Conservation (phyloP, 2,329 filamentous ascomycete species). For the Stemphylium vesicarium region DNA sequence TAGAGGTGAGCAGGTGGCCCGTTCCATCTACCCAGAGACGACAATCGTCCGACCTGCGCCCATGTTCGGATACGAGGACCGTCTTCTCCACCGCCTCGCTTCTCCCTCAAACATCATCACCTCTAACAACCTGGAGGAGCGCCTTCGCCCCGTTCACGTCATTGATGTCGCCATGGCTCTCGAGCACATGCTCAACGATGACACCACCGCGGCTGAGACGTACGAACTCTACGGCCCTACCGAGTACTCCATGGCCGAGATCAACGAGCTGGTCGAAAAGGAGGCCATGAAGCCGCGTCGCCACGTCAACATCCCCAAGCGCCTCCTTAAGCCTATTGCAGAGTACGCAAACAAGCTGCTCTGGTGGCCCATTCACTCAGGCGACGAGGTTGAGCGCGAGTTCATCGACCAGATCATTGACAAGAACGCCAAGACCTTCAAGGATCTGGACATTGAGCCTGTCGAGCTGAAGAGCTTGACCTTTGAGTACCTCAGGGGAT, state of each 20-base stretch:
- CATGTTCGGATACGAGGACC: slow-evolving; percentile 94
- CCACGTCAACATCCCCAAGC: slow-evolving; percentile 90
- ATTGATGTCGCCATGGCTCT: slow-evolving; percentile 90
- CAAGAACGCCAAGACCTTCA: slow-evolving; percentile 89
- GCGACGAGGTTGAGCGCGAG: slow-evolving; percentile 88
- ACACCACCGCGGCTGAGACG: slow-evolving; percentile 86
- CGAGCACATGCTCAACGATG: slow-evolving; percentile 88
- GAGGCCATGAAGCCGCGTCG: slow-evolving; percentile 90
- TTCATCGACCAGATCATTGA: slow-evolving; percentile 94
- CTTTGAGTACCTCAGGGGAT: slow-evolving; percentile 94
- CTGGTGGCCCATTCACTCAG: slow-evolving; percentile 87
- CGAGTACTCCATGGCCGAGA: slow-evolving; percentile 87
- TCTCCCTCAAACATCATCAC: slow-evolving; percentile 82
- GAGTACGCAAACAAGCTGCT: slow-evolving; percentile 78
- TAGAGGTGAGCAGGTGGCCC: slow-evolving; percentile 80
- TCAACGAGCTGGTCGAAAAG: slow-evolving; percentile 84
- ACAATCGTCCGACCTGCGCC: slow-evolving; percentile 95
- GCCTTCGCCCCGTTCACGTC: slow-evolving; percentile 87
- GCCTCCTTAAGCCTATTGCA: slow-evolving; percentile 75
- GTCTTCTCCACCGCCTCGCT: slow-evolving; percentile 84
- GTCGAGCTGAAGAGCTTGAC: slow-evolving; percentile 85
- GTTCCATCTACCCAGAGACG: slow-evolving; percentile 92
- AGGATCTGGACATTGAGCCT: slow-evolving; percentile 88
- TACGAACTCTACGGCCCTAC: slow-evolving; percentile 94
- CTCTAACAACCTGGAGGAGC: slow-evolving; percentile 91